These are phyloP conservation scores for Articulospora tetracladia DNA, from an alignment of 495 filamentous ascomycete species.

Conservation along the genomic window DNA sequence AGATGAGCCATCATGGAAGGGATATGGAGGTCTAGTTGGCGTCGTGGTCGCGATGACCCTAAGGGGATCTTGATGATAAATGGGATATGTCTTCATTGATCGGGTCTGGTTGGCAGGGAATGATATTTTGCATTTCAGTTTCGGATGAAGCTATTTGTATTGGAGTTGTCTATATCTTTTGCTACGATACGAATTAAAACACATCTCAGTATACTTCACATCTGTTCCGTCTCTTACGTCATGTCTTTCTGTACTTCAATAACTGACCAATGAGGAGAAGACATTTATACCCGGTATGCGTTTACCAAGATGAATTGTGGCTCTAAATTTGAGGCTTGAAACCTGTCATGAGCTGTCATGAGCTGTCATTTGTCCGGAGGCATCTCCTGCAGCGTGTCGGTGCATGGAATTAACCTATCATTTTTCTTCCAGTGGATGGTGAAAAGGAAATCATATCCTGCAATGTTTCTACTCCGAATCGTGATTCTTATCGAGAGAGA, in stretches of 20 bases:
- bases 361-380: too few relatives aligned
- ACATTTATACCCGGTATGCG: too few relatives aligned
- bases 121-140: conserved; percentile 5
- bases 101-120: not conserved
- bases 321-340: too few relatives aligned
- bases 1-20: conserved; percentile 6
- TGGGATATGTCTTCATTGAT: conserved; percentile 8
- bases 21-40: conserved; percentile 4
- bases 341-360: too few relatives aligned
- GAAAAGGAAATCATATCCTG: too few relatives aligned
- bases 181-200: not conserved
- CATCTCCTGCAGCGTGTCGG: too few relatives aligned
- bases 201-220: not conserved
- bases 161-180: not conserved
- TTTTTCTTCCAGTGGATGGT: too few relatives aligned
- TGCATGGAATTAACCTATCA: too few relatives aligned
- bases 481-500: too few relatives aligned
- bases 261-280: too few relatives aligned
- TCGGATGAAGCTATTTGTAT: not conserved
- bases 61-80: conserved; percentile 2
- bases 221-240: not conserved
- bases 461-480: too few relatives aligned
- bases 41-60: conserved; percentile 6
- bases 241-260: not conserved
- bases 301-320: too few relatives aligned